Base-by-base conservation (phyloP, 352 stramenopile genomes). In the Pythium volutum region DNA sequence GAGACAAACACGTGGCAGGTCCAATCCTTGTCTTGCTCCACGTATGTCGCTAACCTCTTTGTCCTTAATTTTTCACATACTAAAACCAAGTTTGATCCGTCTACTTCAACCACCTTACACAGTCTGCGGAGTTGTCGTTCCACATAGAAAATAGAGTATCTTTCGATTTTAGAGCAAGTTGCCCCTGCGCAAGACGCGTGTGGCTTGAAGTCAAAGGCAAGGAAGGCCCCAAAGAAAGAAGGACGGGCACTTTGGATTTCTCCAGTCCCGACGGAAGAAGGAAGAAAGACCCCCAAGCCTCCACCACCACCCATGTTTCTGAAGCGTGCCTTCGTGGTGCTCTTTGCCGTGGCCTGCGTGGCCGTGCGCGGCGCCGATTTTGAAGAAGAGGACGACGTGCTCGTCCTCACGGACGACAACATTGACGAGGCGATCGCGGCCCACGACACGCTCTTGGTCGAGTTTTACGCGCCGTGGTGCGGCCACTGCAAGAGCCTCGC, bases 381-480 rank as follows among this genome's bases (percentile, higher is more conserved):
- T 55, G 80, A 94, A 57, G 82, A 96, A 69, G 89, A 97, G 64
- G 88, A 97, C 25, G 82, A 93, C 69, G 92, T 98, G 68, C 69
- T 97, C 42, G 87, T 97, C 48, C 77, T 98, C 60, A 96, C 81
- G 52, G 87, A 97, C 68, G 75, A 89, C 70, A 97, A 94, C 79
- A 96, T 98, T 65, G 89, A 95, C 45, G 87, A 90, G 27, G 89
- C 90, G 18, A 76, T 98, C 22, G 69, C 74, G 36, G 68, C 77
- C 49, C 73, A 96, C 75, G 85, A 96, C 51, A 87, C 84, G 59
- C 73, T 80, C 45, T 70, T 98, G 29, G 91, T 98, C 16, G 90
- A 98, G 72, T 98, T 98, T 70, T 97, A 96, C 72, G 93, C 93
- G 27, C 93, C 92, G 27, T 98, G 91, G 91, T 98, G 91, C 64